Percentiles rank a stretch among this genome's conserved stretches.
Evolutionary conservation across 202 grass and related monocot species (phyloP).

Genomic region (Hordeum pubiflorum): DNA sequence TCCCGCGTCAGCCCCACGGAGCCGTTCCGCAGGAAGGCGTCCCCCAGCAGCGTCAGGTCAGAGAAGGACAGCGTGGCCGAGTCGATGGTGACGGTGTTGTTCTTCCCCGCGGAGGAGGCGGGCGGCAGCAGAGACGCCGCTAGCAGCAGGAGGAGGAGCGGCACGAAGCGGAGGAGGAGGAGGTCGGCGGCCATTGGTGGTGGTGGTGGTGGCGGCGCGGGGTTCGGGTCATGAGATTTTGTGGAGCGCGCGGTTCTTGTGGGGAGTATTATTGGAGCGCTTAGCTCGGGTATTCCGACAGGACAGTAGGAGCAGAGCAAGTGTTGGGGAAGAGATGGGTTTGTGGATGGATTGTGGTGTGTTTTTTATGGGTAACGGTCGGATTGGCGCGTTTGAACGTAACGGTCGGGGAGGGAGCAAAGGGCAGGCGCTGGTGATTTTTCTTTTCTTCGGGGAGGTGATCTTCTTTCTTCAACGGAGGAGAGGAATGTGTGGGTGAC

Average conservation of each 20-base stretch:
- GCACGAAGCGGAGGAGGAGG: background rate
- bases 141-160: background rate
- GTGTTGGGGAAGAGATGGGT: background rate
- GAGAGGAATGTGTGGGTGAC: too few relatives aligned
- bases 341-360: background rate
- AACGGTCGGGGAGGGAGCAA: conserved; percentile 46
- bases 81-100: conserved; percentile 39
- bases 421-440: background rate
- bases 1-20: conserved; percentile 69
- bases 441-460: too few relatives aligned
- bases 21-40: conserved; percentile 80
- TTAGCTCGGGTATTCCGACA: background rate
- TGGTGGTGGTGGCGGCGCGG: background rate
- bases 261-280: conserved; percentile 5
- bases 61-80: conserved; percentile 73
- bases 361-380: conserved; percentile 50
- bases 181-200: background rate
- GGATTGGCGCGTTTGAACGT: conserved; percentile 51
- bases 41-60: conserved; percentile 63
- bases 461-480: background rate
- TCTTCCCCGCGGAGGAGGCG: background rate
- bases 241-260: background rate
- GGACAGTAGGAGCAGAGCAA: background rate
- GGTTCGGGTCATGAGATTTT: conserved; percentile 7
- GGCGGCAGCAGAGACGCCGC: background rate